These are phyloP conservation scores for Pyrenochaeta sp. DNA, from an alignment of 2,329 filamentous ascomycete species.

Conservation along the genomic window DNA sequence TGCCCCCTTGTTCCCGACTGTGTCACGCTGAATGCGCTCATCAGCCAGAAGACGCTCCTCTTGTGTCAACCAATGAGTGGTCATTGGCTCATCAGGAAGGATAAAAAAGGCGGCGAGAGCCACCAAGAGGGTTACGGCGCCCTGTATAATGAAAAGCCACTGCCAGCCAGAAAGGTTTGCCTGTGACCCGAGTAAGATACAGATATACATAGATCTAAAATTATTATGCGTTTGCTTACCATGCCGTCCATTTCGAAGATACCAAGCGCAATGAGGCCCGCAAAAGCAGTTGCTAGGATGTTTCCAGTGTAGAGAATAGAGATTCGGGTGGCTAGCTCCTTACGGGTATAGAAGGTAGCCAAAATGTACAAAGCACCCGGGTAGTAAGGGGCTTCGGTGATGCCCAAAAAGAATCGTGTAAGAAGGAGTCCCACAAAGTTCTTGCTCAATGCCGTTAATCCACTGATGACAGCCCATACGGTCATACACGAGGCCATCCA, in stretches of 20 bases:
- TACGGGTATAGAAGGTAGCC: slow-evolving; percentile 47
- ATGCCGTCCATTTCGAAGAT: slow-evolving; percentile 37
- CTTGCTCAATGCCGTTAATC: slow-evolving; percentile 52
- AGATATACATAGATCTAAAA: too few species aligned
- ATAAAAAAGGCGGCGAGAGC: slow-evolving; percentile 49
- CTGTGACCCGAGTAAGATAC: too few species aligned
- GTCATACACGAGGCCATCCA: slow-evolving; percentile 45
- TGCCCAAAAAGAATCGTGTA: slow-evolving; percentile 53
- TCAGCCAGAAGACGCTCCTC: slow-evolving; percentile 53
- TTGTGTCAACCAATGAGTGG: slow-evolving; percentile 55
- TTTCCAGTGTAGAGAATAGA: slow-evolving; percentile 54
- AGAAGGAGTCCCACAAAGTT: slow-evolving; percentile 54
- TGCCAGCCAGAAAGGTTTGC: slow-evolving; percentile 35
- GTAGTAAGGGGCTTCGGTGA: slow-evolving; percentile 52
- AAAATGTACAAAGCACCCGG: slow-evolving; percentile 48
- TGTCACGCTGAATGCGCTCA: slow-evolving; percentile 54
- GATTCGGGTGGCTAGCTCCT: slow-evolving; percentile 59
- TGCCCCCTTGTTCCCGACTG: slow-evolving; percentile 55
- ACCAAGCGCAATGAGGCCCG: slow-evolving; percentile 52
- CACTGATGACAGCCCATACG: slow-evolving; percentile 53
- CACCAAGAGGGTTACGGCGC: slow-evolving; percentile 40
- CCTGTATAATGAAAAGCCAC: slow-evolving; percentile 42
- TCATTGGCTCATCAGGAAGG: slow-evolving; percentile 48
- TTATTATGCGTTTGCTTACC: too few species aligned
- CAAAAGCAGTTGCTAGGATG: slow-evolving; percentile 52